phyloP scores from a whole-genome alignment of 2,329 filamentous ascomycete genomes.

The Periglandula ipomoeae region DNA sequence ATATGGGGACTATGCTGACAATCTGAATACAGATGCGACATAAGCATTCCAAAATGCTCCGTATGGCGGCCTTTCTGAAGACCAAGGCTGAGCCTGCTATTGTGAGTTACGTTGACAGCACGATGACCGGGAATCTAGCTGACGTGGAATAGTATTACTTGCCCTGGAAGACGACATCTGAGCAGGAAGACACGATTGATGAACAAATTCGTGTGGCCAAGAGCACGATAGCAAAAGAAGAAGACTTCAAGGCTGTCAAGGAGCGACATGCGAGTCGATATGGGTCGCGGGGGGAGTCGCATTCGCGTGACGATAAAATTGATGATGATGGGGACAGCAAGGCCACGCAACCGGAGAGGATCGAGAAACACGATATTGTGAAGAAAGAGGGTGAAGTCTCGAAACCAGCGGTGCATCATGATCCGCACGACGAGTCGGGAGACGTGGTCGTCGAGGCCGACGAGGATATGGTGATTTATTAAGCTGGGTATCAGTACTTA shows the following conservation, averaged over 20 bases:
- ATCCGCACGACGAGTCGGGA: slow-evolving; percentile 58
- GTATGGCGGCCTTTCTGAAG: slow-evolving; percentile 61
- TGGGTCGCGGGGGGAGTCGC: slow-evolving; percentile 13
- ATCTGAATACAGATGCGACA: slow-evolving; percentile 59
- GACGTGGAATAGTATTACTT: slow-evolving; percentile 60
- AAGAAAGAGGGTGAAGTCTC: background rate
- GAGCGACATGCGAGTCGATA: slow-evolving; percentile 25
- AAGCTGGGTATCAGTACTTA: slow-evolving; percentile 17
- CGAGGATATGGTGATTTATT: slow-evolving; percentile 90
- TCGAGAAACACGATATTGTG: background rate
- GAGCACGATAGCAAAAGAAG: slow-evolving; percentile 53
- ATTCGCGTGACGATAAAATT: slow-evolving; percentile 18
- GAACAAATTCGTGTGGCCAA: slow-evolving; percentile 60
- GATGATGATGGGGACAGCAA: slow-evolving; percentile 17
- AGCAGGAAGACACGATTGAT: slow-evolving; percentile 63
- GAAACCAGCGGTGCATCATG: slow-evolving; percentile 22
- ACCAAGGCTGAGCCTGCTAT: slow-evolving; percentile 65
- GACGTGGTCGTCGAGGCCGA: slow-evolving; percentile 77
- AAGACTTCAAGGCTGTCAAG: slow-evolving; percentile 47
- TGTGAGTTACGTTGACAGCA: slow-evolving; percentile 39
- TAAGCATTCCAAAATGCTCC: slow-evolving; percentile 62
- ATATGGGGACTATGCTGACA: slow-evolving; percentile 11
- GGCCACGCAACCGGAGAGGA: background rate
- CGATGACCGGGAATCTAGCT: background rate
- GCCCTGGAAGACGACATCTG: slow-evolving; percentile 64